A percentile compares a stretch with the other conserved stretches of the same genome.
phyloP scores from a whole-genome alignment of 2,329 filamentous ascomycete species.

The Lecanicillium sp. region DNA sequence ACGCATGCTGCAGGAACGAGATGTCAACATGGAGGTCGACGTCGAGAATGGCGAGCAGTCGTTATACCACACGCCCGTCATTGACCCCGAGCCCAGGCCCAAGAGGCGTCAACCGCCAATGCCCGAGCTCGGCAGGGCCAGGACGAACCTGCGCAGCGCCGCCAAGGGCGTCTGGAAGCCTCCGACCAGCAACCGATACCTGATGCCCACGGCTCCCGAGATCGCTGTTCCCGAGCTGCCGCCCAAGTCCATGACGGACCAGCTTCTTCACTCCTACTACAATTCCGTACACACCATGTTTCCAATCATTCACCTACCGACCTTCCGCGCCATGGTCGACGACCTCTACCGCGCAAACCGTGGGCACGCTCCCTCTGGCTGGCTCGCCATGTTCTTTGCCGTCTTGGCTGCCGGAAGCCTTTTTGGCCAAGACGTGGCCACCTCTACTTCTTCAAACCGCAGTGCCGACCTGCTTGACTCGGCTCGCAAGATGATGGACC shows the following conservation, averaged over 20 bases:
- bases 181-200: conserved; percentile 57
- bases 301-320: conserved; percentile 83
- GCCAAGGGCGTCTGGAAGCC: conserved; percentile 74
- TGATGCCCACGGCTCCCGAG: conserved; percentile 39
- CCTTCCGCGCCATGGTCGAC: conserved; percentile 69
- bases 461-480: conserved; percentile 61
- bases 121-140: conserved; percentile 63
- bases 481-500: conserved; percentile 62
- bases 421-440: conserved; percentile 50
- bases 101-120: conserved; percentile 52
- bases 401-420: conserved; percentile 77
- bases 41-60: conserved; percentile 39
- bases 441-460: conserved; percentile 42
- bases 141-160: conserved; percentile 63
- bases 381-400: conserved; percentile 73
- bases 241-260: conserved; percentile 59
- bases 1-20: conserved; percentile 48
- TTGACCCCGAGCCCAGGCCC: conserved; percentile 57
- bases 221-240: conserved; percentile 59
- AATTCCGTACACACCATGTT: conserved; percentile 69
- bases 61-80: conserved; percentile 51
- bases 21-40: conserved; percentile 42
- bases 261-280: conserved; percentile 68
- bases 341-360: conserved; percentile 63
- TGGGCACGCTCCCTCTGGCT: conserved; percentile 53